These are phyloP conservation scores for Schizosaccharomyces lindneri DNA, from an alignment of 805 yeast species.

Conservation along the genomic window DNA sequence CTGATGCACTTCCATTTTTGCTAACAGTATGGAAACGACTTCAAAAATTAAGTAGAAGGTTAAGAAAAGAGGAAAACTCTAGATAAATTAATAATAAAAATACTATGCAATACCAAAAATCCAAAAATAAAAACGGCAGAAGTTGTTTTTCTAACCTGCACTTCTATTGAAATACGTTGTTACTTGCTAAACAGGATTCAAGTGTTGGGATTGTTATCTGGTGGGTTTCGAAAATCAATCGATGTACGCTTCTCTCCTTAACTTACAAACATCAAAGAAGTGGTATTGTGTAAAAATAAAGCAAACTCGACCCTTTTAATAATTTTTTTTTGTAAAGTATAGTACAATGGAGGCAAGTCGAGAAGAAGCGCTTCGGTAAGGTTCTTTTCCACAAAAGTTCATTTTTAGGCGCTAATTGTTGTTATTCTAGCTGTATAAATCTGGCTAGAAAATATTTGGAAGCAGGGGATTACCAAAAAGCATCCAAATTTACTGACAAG, in stretches of 20 bases:
- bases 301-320: no score
- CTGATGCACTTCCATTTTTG: background rate
- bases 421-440: background rate
- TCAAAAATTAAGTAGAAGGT: background rate
- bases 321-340: background rate
- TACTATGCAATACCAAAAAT: no score
- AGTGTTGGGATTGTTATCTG: no score
- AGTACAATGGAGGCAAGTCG: background rate
- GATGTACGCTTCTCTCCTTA: no score
- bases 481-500: slow-evolving; percentile 2
- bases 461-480: background rate
- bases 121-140: no score
- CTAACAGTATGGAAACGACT: background rate
- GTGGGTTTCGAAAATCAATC: no score
- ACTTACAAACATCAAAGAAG: no score
- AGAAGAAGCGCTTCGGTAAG: slow-evolving; percentile 2
- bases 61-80: background rate
- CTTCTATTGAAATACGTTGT: no score
- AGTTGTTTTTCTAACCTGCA: no score
- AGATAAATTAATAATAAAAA: background rate
- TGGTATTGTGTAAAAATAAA: no score
- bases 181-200: no score
- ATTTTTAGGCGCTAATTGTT: background rate
- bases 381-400: background rate
- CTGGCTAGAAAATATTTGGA: slow-evolving; percentile 1